Conservation (phyloP, 352 stramenopile species). For the Phytophthora boehmeriae region DNA sequence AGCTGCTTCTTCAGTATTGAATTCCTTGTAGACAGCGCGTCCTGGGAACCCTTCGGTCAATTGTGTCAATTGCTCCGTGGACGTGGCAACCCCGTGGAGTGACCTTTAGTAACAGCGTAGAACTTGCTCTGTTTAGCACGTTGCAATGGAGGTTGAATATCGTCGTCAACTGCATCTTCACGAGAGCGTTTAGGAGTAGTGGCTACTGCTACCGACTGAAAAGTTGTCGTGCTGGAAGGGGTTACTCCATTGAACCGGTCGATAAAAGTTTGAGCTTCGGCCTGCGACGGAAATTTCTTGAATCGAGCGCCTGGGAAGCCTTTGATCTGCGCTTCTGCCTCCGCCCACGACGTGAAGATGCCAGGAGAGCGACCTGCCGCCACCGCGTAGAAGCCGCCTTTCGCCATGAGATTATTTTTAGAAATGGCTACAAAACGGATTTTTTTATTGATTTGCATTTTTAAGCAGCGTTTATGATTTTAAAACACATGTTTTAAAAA, state of each 20-base stretch:
- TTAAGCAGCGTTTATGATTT: no score
- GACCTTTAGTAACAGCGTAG: constrained; percentile 46
- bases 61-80: constrained; percentile 31
- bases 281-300: constrained; percentile 69
- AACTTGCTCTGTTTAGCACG: constrained; percentile 22
- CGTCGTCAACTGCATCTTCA: constrained; percentile 9
- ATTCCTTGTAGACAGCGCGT: constrained; percentile 18
- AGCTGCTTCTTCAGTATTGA: constrained; percentile 21
- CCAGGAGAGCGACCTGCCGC: constrained; percentile 53
- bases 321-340: constrained; percentile 59
- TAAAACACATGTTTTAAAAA: no score
- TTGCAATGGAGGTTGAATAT: constrained; percentile 8
- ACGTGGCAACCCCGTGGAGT: constrained; percentile 44
- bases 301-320: constrained; percentile 52
- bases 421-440: no score
- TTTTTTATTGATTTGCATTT: no score
- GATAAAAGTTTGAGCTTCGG: constrained; percentile 60
- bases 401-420: constrained; percentile 15
- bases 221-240: neutral
- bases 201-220: neutral
- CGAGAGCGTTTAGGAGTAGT: constrained; percentile 8
- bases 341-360: constrained; percentile 61
- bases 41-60: constrained; percentile 26
- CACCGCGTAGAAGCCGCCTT: constrained; percentile 66
- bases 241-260: neutral